Base-by-base conservation (phyloP, 805 yeast species). In the Myxozyma melibiosi region DNA sequence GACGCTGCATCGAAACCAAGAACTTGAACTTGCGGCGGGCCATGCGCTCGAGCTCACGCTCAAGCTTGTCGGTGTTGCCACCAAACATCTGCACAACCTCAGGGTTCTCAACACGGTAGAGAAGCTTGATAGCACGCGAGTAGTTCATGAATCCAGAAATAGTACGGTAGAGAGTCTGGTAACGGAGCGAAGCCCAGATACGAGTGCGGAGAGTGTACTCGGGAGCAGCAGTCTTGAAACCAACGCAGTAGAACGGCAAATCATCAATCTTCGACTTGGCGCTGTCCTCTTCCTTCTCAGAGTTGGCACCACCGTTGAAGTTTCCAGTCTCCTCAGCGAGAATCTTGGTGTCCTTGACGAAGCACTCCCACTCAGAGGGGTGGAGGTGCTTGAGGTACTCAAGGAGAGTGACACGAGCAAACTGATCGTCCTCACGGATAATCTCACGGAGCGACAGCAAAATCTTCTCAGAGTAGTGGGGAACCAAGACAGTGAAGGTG, bases 61-160 rank as follows among this genome's bases (percentile, higher is more conserved):
- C 98, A 55, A 83, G 81, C 68, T 96, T 95, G 77, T 92, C 98
- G 58, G 97, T 96, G 73, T 92, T 95, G 67, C 98, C 98, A 67
- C 97, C 98, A 72, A 91, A 92, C 90, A 91, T 90, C 79, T 94
- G 97, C 61, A 91, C 96, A 72, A 90, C 84, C 73, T 88, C 96
- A 43, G 96, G 96, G 73, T 89, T 88, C 74, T 94, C 98, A 68
- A 94, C 96, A 76, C 96, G 86, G 78, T 90, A 90, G 58, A 92
- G 79, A 68, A 92, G 78, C 74, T 91, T 94, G 70, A 92, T 90
- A 30, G 99, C 98, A 74, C 97, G 86, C 30, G 97, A 87, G 73
- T 92, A 92, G 78, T 92, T 94, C 99, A 92, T 92, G 78, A 92
- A 94, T 70, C 99, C 99, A 54, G 97, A 88, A 51, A 92, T 92